A percentile compares a stretch with the other conserved stretches of the same genome.
Conservation (phyloP, 306 rosid genomes). For the Glycyrrhiza uralensis region DNA sequence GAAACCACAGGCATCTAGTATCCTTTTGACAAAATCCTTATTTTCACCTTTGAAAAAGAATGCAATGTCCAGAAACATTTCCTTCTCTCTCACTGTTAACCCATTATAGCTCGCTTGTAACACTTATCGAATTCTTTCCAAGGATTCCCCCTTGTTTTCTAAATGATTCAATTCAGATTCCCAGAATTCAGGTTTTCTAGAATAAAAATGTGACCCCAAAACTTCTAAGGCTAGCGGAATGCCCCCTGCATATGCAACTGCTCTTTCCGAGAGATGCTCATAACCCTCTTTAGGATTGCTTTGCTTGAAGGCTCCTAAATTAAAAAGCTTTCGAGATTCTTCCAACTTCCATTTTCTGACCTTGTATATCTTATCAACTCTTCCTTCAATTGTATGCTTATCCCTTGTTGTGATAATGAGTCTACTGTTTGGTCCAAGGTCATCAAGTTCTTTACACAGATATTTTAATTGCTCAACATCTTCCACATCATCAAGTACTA, state of each 20-base stretch:
- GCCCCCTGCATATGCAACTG: background rate
- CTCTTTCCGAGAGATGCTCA: background rate
- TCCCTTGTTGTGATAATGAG: constrained; percentile 15
- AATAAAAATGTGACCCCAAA: background rate
- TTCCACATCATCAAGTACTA: constrained; percentile 13
- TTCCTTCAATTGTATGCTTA: background rate
- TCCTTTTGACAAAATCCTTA: background rate
- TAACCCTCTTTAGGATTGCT: background rate
- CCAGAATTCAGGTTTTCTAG: background rate
- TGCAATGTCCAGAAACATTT: constrained; percentile 27
- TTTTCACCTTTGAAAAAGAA: constrained; percentile 6
- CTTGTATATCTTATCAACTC: background rate
- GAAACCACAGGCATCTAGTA: constrained; percentile 20
- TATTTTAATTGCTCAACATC: background rate
- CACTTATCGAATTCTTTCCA: background rate
- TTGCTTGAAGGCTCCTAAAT: background rate
- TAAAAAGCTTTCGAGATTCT: background rate
- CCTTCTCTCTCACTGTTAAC: background rate
- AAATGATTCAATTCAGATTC: background rate
- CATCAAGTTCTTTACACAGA: background rate
- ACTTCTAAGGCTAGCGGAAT: constrained; percentile 14
- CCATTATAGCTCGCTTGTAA: constrained; percentile 1
- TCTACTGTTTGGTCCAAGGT: background rate
- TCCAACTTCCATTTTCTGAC: background rate
- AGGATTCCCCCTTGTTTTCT: background rate